These are phyloP conservation scores for Hygrophila difformis DNA, from an alignment of 257 asterid species.

Conservation along the genomic window DNA sequence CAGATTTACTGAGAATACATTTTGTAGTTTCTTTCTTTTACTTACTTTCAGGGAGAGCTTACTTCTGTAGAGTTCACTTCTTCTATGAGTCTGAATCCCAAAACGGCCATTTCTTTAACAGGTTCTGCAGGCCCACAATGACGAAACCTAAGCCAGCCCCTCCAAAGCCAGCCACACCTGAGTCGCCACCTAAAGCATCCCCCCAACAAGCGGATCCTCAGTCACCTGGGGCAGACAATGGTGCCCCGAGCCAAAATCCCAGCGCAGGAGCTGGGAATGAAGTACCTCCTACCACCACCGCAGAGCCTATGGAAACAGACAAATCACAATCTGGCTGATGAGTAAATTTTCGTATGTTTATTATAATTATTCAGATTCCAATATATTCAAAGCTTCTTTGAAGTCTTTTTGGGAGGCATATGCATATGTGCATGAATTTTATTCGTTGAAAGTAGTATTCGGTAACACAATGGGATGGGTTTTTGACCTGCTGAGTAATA, in stretches of 20 bases:
- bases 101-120: no score
- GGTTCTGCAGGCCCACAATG: conserved; percentile 81
- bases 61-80: no score
- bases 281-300: conserved; percentile 26
- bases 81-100: no score
- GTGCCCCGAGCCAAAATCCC: conserved; percentile 21
- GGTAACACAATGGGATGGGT: no score
- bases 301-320: conserved; percentile 75
- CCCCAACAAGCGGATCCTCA: conserved; percentile 51
- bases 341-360: conserved; percentile 1
- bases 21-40: no score
- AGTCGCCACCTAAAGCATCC: conserved; percentile 45
- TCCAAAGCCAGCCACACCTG: conserved; percentile 60
- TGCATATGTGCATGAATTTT: no score
- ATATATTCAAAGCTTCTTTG: no score
- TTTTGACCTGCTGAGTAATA: no score
- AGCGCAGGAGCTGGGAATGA: conserved; percentile 27
- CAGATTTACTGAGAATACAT: no score
- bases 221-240: conserved; percentile 29
- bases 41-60: not conserved
- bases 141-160: conserved; percentile 62
- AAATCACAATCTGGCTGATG: conserved; percentile 30
- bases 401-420: no score
- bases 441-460: no score
- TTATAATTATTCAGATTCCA: no score